Percentiles rank a stretch among this genome's conserved stretches.
Evolutionary conservation across 208 protist species (phyloP).

Genomic region (Crithidia thermophila): DNA sequence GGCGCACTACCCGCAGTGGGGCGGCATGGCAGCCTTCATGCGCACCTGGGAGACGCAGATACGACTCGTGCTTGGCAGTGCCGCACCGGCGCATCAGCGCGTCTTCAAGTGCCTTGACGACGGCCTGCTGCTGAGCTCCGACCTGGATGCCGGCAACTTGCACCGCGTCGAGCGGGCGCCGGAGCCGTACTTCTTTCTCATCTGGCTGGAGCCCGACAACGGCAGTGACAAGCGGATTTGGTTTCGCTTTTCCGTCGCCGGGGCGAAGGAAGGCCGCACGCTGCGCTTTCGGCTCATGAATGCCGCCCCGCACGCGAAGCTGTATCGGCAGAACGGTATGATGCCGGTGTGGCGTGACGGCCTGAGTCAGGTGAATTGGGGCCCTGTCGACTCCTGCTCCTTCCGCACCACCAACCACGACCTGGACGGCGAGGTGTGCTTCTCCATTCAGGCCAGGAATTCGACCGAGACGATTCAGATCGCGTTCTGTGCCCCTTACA

Average conservation of each 20-base stretch:
- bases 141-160: slow-evolving; percentile 82
- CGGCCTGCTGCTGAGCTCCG: slow-evolving; percentile 64
- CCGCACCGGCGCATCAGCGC: slow-evolving; percentile 67
- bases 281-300: slow-evolving; percentile 77
- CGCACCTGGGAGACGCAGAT: slow-evolving; percentile 78
- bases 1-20: slow-evolving; percentile 57
- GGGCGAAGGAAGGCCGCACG: slow-evolving; percentile 38
- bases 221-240: slow-evolving; percentile 83
- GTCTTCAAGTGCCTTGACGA: slow-evolving; percentile 54
- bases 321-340: slow-evolving; percentile 85
- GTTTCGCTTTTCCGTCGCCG: slow-evolving; percentile 83
- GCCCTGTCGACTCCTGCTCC: slow-evolving; percentile 64
- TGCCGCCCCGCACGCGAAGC: slow-evolving; percentile 73
- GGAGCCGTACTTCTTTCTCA: slow-evolving; percentile 41
- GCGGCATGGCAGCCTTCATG: slow-evolving; percentile 47
- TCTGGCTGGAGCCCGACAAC: slow-evolving; percentile 84
- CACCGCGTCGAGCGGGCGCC: slow-evolving; percentile 69
- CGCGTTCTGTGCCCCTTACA: slow-evolving; percentile 88
- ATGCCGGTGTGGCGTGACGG: slow-evolving; percentile 78
- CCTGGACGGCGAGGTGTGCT: slow-evolving; percentile 71
- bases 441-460: slow-evolving; percentile 56
- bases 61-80: slow-evolving; percentile 62
- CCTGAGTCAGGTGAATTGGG: slow-evolving; percentile 49
- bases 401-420: slow-evolving; percentile 68
- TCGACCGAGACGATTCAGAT: slow-evolving; percentile 73